Evolutionary conservation across 768 basidiomycete species (phyloP).

Genomic region (Auricularia heimuer): DNA sequence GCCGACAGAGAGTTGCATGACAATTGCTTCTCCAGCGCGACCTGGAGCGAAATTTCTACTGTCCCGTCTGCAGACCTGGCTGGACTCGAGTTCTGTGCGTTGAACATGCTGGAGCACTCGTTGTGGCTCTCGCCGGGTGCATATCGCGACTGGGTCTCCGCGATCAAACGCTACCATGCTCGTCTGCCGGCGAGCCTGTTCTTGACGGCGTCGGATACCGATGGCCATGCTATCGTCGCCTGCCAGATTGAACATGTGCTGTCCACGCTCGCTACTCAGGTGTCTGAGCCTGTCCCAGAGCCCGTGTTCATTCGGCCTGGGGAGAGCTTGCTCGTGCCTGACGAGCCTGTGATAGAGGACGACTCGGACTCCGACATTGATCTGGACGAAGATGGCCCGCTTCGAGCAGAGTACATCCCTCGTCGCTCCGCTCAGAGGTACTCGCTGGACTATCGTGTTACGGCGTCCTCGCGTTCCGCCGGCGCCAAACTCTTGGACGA

Average conservation of each 20-base stretch:
- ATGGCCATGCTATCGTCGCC: neutral
- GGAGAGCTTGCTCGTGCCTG: constrained; percentile 38
- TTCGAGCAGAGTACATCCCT: constrained; percentile 73
- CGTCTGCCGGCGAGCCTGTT: neutral
- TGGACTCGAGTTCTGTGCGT: neutral
- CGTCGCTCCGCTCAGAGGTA: constrained; percentile 28
- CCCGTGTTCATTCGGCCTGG: constrained; percentile 69
- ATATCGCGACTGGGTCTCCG: neutral
- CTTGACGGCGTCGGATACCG: neutral
- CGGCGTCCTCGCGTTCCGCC: no score
- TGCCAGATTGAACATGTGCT: neutral
- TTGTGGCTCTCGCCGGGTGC: neutral
- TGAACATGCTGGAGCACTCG: constrained; percentile 1
- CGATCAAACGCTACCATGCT: neutral
- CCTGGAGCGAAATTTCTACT: neutral
- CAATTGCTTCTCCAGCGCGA: constrained; percentile 1
- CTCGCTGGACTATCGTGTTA: no score
- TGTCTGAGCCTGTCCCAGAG: constrained; percentile 28
- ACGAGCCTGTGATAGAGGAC: constrained; percentile 38
- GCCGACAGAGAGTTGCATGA: neutral
- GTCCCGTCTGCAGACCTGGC: neutral
- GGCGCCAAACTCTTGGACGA: neutral
- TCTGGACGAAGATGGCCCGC: constrained; percentile 73
- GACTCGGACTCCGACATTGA: constrained; percentile 49
- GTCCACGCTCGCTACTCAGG: neutral